A percentile compares a stretch with the other conserved stretches of the same genome.
Evolutionary conservation across 2,329 filamentous ascomycete genomes (phyloP).

Genomic region (Colletotrichum gloeosporioides): DNA sequence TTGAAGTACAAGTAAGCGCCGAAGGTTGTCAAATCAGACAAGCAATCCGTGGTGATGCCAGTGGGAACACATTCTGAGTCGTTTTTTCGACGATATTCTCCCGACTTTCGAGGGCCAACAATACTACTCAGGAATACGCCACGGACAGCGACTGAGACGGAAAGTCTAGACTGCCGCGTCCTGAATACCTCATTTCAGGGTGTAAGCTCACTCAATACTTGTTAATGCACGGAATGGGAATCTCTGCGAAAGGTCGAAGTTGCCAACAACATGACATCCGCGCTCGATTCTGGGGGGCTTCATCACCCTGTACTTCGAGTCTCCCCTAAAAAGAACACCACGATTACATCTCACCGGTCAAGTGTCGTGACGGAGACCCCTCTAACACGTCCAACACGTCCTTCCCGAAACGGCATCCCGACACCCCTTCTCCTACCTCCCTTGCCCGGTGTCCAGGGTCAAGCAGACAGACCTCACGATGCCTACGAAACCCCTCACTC

Average conservation of each 20-base stretch:
- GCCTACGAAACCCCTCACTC: not conserved
- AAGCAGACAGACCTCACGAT: not conserved
- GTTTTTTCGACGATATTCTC: not conserved
- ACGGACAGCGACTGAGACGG: accelerated
- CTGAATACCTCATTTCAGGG: not conserved
- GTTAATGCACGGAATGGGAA: not conserved
- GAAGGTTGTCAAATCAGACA: not conserved
- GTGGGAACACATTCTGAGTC: not conserved
- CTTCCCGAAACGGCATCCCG: not conserved
- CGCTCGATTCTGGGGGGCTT: not conserved
- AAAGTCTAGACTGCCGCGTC: not conserved
- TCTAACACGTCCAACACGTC: not conserved
- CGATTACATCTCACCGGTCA: not conserved
- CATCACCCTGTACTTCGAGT: not conserved
- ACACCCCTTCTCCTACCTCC: not conserved
- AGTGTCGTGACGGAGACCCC: not conserved
- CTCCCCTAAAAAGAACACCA: no score
- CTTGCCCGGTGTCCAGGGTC: not conserved
- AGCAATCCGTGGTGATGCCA: not conserved
- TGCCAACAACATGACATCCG: not conserved
- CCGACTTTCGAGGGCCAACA: not conserved
- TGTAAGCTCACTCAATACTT: not conserved
- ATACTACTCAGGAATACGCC: not conserved
- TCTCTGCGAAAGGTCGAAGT: not conserved
- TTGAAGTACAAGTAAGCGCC: no score